phyloP scores from a whole-genome alignment of 805 yeast species.

The Starmerella kuoi region DNA sequence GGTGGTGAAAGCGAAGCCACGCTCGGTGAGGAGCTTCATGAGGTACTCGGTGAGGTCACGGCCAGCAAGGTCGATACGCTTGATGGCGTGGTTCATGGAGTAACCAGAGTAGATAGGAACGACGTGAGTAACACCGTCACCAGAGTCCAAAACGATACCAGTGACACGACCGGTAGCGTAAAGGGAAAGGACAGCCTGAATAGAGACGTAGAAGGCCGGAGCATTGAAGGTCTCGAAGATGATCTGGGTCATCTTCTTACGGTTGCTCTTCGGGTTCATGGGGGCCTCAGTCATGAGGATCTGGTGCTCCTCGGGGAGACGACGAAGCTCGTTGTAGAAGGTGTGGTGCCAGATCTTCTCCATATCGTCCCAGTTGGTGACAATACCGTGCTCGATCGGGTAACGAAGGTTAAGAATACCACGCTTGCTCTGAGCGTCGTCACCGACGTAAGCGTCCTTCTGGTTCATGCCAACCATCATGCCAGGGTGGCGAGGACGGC shows the following conservation, averaged over 20 bases:
- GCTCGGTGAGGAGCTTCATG: conserved; percentile 96
- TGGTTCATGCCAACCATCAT: conserved; percentile 99
- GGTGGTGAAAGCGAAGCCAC: conserved; percentile 97
- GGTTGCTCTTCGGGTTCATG: conserved; percentile 97
- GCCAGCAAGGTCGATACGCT: conserved; percentile 98
- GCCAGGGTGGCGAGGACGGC: conserved; percentile 99
- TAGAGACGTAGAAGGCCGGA: conserved; percentile 97
- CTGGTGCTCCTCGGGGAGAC: conserved; percentile 99
- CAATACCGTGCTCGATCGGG: conserved; percentile 99
- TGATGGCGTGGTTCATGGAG: conserved; percentile 97
- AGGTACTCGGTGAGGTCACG: conserved; percentile 98
- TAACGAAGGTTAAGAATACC: conserved; percentile 97
- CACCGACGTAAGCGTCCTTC: conserved; percentile 99
- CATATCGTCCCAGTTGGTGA: conserved; percentile 99
- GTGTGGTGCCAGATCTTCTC: conserved; percentile 99
- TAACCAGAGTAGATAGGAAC: conserved; percentile 99
- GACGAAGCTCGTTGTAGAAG: conserved; percentile 98
- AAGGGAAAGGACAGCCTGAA: conserved; percentile 95
- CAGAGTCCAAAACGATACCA: conserved; percentile 98
- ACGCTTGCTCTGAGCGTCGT: conserved; percentile 99
- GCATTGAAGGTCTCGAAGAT: conserved; percentile 98
- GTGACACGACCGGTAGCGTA: conserved; percentile 99
- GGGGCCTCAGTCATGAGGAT: conserved; percentile 99
- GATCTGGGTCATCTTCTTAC: conserved; percentile 99
- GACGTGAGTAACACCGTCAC: conserved; percentile 99